Conservation (phyloP, 345 rosid species). For the Kernera saxatilis region DNA sequence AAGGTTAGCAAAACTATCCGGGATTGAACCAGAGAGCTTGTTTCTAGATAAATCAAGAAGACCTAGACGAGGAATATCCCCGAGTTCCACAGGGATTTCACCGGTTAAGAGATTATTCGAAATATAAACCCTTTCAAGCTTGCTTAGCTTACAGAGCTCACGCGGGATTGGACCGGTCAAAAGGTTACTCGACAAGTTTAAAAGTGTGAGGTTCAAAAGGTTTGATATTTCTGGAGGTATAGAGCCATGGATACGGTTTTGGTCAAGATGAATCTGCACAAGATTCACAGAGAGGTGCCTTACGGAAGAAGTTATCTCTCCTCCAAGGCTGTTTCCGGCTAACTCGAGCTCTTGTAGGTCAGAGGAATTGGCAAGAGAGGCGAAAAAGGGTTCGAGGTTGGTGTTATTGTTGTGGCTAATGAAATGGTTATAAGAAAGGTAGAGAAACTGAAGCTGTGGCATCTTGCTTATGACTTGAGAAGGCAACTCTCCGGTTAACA, state of each 20-base stretch:
- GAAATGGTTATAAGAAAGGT: conserved; percentile 72
- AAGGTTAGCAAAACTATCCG: conserved; percentile 72
- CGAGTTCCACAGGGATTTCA: conserved; percentile 66
- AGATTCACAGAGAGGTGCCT: conserved; percentile 59
- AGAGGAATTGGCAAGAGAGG: conserved; percentile 53
- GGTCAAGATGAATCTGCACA: conserved; percentile 69
- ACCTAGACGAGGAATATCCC: conserved; percentile 67
- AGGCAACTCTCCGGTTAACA: conserved; percentile 69
- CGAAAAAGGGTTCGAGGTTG: conserved; percentile 70
- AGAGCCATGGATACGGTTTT: conserved; percentile 61
- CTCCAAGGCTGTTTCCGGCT: conserved; percentile 71
- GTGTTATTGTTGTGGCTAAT: conserved; percentile 65
- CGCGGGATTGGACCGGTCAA: conserved; percentile 66
- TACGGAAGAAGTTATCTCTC: conserved; percentile 54
- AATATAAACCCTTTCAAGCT: conserved; percentile 73
- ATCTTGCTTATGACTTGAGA: conserved; percentile 46
- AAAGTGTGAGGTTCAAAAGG: conserved; percentile 62
- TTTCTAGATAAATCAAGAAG: conserved; percentile 79
- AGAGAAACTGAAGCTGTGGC: conserved; percentile 68
- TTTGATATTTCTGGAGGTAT: conserved; percentile 77
- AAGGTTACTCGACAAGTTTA: conserved; percentile 79
- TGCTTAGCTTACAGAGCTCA: conserved; percentile 53
- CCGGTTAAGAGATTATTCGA: conserved; percentile 71
- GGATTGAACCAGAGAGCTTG: conserved; percentile 73
- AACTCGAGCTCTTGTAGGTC: conserved; percentile 68